phyloP scores from a whole-genome alignment of 495 filamentous ascomycete species.

The Melanomma pulvis-pyrius region DNA sequence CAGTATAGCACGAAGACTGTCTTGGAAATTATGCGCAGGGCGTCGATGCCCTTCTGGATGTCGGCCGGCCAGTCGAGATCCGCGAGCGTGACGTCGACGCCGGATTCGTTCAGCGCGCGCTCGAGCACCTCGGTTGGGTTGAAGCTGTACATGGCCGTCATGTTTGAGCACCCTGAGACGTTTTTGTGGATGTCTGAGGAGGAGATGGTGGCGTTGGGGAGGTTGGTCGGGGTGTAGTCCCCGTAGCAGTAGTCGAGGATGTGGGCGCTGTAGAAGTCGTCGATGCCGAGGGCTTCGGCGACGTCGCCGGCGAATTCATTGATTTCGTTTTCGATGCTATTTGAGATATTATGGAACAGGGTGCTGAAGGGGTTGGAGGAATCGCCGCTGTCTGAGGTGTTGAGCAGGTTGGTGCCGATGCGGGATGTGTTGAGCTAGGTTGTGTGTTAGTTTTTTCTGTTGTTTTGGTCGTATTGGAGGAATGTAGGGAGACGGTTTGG shows the following conservation, averaged over 20 bases:
- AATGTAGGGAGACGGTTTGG: slow-evolving; percentile 3
- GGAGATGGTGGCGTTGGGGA: slow-evolving; percentile 51
- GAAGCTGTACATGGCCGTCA: slow-evolving; percentile 59
- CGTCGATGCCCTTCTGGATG: slow-evolving; percentile 62
- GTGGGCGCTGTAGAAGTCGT: slow-evolving; percentile 76
- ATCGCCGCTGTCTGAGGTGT: slow-evolving; percentile 18
- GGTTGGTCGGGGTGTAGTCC: slow-evolving; percentile 54
- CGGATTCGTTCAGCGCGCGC: slow-evolving; percentile 47
- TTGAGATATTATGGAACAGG: slow-evolving; percentile 40
- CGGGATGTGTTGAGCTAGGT: slow-evolving; percentile 65
- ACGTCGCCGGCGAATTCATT: slow-evolving; percentile 53
- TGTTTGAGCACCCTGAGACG: slow-evolving; percentile 64
- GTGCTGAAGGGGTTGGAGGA: slow-evolving; percentile 31
- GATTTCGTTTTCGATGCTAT: slow-evolving; percentile 45
- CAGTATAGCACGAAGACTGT: slow-evolving; percentile 68
- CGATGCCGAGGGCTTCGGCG: slow-evolving; percentile 56
- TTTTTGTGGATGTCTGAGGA: slow-evolving; percentile 49
- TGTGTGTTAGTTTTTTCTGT: slow-evolving; percentile 15
- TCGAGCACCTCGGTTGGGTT: slow-evolving; percentile 63
- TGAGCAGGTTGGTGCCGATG: slow-evolving; percentile 57
- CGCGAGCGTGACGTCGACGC: slow-evolving; percentile 58
- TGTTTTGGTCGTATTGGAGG: no score
- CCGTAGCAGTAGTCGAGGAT: slow-evolving; percentile 72
- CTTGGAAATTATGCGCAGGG: slow-evolving; percentile 46
- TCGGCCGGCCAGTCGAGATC: slow-evolving; percentile 64